Base-by-base conservation (phyloP, 2,329 filamentous ascomycete genomes). In the Xylaria sp. region DNA sequence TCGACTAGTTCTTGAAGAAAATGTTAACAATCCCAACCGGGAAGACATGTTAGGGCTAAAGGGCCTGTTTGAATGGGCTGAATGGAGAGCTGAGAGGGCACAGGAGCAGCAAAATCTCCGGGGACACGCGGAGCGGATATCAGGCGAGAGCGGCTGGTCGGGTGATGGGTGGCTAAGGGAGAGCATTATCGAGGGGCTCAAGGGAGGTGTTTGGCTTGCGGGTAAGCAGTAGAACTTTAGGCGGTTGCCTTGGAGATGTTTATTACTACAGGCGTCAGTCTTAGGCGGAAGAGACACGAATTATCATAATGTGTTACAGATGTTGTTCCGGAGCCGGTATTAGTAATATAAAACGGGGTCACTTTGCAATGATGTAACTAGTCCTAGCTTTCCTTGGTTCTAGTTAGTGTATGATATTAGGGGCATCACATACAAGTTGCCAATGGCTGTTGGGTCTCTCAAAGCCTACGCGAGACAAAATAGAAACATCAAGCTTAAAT, bases 1-100 rank as follows among this genome's bases (percentile, higher is more conserved):
- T 39, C 85, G 91, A 48, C 81, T 97, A 31, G 87, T 91, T 67
- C 84, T 97, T 57, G 88, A 87, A 73, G 82, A 83, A 25, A 84
- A 84, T 41, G 66, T 84, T 57, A 68, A 69, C 3, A 71, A 69
- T 37, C 77, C 75, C 1, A 73, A 62, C 12, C 69, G 75, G 20
- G 76, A 79, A 41, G 77, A 78, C 28, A 78, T 89, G 25, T 78
- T 88, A 15, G 87, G 86, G 0, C 76, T 87, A 5, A 82, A 81
- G 56, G 72, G 88, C 57, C 75, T 89, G 23, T 89, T 90, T 71
- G 87, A 87, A 76, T 90, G 88, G 88, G 83, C 81, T 1, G 83
- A 85, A 55, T 80, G 81, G 68, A 82, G 86, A 34, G 81, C 73
- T 13, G 56, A 70, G 12, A 76, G 76, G 20, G 68, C 73, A 41